phyloP scores from a whole-genome alignment of 2,329 filamentous ascomycete genomes.

The Dothideomycetes sp. region DNA sequence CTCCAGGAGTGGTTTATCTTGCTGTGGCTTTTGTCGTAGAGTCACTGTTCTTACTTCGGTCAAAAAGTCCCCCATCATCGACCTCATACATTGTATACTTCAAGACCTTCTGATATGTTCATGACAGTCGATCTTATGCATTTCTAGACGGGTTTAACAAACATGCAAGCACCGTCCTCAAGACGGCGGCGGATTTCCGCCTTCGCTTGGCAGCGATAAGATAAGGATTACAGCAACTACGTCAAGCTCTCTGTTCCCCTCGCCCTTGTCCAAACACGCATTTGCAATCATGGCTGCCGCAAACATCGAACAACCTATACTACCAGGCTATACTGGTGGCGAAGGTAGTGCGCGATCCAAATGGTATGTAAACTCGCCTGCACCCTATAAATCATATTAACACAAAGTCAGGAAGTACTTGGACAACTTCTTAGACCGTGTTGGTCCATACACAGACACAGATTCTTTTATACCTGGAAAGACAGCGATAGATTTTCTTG shows the following conservation, averaged over 20 bases:
- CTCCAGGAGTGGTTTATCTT: conserved; percentile 1
- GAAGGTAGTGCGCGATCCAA: conserved; percentile 1
- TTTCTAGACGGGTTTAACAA: no score
- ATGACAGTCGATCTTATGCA: no score
- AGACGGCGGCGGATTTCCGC: no score
- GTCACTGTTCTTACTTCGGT: conserved; percentile 34
- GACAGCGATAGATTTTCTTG: conserved; percentile 45
- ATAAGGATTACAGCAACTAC: not conserved
- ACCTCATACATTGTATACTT: conserved; percentile 5
- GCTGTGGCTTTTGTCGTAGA: conserved; percentile 9
- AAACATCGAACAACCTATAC: not conserved
- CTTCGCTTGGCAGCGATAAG: conserved; percentile 11
- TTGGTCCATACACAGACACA: conserved; percentile 71
- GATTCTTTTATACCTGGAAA: conserved; percentile 30
- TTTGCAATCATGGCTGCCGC: conserved; percentile 3
- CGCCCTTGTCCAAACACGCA: not conserved
- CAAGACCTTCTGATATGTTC: no score
- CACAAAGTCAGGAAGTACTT: conserved; percentile 55
- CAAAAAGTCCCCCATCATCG: conserved; percentile 37
- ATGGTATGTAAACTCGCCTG: conserved; percentile 5
- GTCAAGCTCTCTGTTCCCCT: not conserved
- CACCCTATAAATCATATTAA: not conserved
- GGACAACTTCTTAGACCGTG: conserved; percentile 63
- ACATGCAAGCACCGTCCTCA: no score
- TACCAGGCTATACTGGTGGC: not conserved